A percentile compares a stretch with the other conserved stretches of the same genome.
Evolutionary conservation across 441 rosid species (phyloP).

Genomic region (Populus tomentosa): DNA sequence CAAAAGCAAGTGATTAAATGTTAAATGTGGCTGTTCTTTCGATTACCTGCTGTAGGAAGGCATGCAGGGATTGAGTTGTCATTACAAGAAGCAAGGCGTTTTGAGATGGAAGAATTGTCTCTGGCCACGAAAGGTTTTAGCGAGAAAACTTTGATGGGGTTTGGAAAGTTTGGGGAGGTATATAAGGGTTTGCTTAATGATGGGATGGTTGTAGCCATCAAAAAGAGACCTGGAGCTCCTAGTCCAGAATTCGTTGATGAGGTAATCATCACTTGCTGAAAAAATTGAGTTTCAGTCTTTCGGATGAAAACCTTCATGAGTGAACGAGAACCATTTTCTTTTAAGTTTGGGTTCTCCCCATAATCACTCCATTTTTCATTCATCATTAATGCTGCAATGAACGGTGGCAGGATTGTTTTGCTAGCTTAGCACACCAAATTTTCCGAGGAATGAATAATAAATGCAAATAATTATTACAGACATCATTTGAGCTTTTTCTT

Average conservation of each 20-base stretch:
- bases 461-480: slow-evolving; percentile 1
- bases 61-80: slow-evolving; percentile 41
- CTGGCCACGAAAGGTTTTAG: slow-evolving; percentile 50
- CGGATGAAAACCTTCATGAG: not conserved
- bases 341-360: not conserved
- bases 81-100: slow-evolving; percentile 35
- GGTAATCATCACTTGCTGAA: slow-evolving; percentile 33
- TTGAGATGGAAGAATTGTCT: slow-evolving; percentile 50
- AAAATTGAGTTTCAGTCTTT: not conserved
- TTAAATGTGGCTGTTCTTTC: not conserved
- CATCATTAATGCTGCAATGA: not conserved
- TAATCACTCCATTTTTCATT: not conserved
- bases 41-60: slow-evolving; percentile 39
- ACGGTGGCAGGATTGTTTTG: slow-evolving; percentile 2
- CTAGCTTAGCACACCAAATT: not conserved
- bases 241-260: slow-evolving; percentile 45
- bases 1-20: not conserved
- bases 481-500: not conserved
- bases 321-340: not conserved
- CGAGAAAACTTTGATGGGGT: slow-evolving; percentile 46
- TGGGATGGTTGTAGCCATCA: slow-evolving; percentile 62
- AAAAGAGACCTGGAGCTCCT: slow-evolving; percentile 39
- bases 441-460: not conserved
- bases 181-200: slow-evolving; percentile 54
- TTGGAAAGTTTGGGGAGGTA: slow-evolving; percentile 55